A percentile compares a stretch with the other conserved stretches of the same genome.
Conservation (phyloP, 2,329 filamentous ascomycete genomes). For the Cercospora zeae-maydis region DNA sequence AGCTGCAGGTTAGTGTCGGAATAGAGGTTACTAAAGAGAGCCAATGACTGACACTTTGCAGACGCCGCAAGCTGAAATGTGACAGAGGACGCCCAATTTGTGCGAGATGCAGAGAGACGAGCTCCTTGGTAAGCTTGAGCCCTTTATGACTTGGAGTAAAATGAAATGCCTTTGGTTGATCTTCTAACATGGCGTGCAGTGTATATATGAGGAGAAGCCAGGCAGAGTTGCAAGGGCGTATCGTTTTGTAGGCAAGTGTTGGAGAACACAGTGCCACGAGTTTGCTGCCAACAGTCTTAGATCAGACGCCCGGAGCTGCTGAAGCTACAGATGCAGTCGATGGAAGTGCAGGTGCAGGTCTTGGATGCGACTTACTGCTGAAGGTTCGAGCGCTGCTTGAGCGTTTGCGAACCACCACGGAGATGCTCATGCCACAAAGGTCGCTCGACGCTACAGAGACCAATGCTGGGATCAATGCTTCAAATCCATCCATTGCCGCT, state of each 20-base stretch:
- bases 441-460: not conserved
- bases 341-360: not conserved
- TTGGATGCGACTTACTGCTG: slow-evolving; percentile 5
- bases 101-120: slow-evolving; percentile 18
- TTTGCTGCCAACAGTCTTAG: not conserved
- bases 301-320: not conserved
- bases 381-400: slow-evolving; percentile 15
- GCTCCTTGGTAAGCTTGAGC: slow-evolving; percentile 15
- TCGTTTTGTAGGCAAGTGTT: slow-evolving; percentile 20
- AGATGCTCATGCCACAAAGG: slow-evolving; percentile 1
- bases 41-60: slow-evolving; percentile 2
- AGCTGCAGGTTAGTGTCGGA: slow-evolving; percentile 17
- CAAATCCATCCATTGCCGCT: not conserved
- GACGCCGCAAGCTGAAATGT: slow-evolving; percentile 21
- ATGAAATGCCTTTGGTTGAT: not conserved
- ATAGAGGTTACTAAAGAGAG: not conserved
- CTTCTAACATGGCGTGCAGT: slow-evolving; percentile 6
- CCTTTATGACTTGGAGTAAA: not conserved
- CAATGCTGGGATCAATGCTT: not conserved
- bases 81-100: slow-evolving; percentile 17
- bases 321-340: not conserved
- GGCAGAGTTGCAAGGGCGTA: slow-evolving; percentile 12
- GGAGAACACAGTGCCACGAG: not conserved
- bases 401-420: slow-evolving; percentile 12
- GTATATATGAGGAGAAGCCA: slow-evolving; percentile 19